Base-by-base conservation (phyloP, 257 asterid species). In the Parsonsia alboflavescens region DNA sequence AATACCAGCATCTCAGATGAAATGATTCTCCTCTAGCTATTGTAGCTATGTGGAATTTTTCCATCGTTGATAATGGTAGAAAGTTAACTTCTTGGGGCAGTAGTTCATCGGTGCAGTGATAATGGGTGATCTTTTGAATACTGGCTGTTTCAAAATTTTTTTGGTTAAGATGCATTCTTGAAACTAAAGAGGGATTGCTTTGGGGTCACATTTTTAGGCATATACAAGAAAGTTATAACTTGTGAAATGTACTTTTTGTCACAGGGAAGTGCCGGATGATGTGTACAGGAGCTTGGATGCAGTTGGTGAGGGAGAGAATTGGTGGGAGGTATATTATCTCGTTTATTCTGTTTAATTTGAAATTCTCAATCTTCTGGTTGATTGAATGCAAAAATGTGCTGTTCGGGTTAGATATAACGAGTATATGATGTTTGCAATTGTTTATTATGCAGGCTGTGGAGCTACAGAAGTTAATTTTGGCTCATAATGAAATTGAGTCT, bases 381-480 rank as follows among this genome's bases (percentile, higher is more conserved):
- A 30, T 57, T n/a, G 49, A 67, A 28, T 19, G 36, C 63, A 46
- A 24, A 42, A 42, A 12, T 22, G 68, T 58, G 62, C 54, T 68
- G 26, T 36, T 21, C 30, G 73, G 63, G 72, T 78, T 28, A 12
- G 8, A 17, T 7, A 17, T 50, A 61, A 65, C 19, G 26, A 36
- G 70, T 22, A 54, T 52, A 74, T 80, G 70, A 74, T 48, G 49
- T 75, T 70, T 72, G 15, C 66, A 19, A 2, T 82, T 73, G 71
- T 46, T 64, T 72, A 61, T 77, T 70, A 2, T 83, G 45, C 81
- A 95, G 99, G 90, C 93, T 53, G 99, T 95, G 79, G 99, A 90
- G 82, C 86, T 92, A 48, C 99, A 92, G 83, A 92, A 95, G 90
- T 85, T 95, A 80, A 95, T 95, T 82, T 80, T 95, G 82, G 99